Evolutionary conservation across 2,329 filamentous ascomycete species (phyloP).

Genomic region (Anthostomella pinea): DNA sequence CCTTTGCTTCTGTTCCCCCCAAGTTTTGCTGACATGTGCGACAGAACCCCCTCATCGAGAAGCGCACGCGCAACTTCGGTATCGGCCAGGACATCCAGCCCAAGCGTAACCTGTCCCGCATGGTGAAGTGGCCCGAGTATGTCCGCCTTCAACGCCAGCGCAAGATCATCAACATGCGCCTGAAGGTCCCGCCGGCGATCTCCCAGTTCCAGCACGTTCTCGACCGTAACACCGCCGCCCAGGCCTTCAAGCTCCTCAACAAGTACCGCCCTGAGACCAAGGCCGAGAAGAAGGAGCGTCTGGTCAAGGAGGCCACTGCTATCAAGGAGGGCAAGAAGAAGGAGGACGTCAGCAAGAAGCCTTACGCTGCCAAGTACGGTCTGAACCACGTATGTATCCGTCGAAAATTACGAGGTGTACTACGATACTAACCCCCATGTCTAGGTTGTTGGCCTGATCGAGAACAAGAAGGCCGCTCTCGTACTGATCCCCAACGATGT

Average conservation of each 20-base stretch:
- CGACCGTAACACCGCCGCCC: conserved; percentile 93
- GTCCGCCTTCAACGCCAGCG: conserved; percentile 92
- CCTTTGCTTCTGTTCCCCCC: conserved; percentile 2
- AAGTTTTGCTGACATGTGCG: conserved; percentile 19
- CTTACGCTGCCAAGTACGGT: conserved; percentile 98
- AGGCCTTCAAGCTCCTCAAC: conserved; percentile 99
- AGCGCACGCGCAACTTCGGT: conserved; percentile 94
- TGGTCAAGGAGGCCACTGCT: conserved; percentile 96
- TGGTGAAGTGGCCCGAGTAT: conserved; percentile 99
- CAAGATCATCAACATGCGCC: conserved; percentile 96
- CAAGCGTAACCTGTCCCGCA: conserved; percentile 89
- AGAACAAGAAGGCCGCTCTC: conserved; percentile 99
- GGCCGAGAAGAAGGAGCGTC: conserved; percentile 99
- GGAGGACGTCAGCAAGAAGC: conserved; percentile 99
- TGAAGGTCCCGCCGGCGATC: conserved; percentile 97
- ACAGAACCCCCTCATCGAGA: conserved; percentile 99
- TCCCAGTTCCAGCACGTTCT: conserved; percentile 97
- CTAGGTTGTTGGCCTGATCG: conserved; percentile 90
- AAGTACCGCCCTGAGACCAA: conserved; percentile 99
- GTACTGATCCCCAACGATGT: conserved; percentile 99
- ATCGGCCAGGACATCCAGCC: conserved; percentile 99
- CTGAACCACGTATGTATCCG: conserved; percentile 99
- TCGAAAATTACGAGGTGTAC: no score
- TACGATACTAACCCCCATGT: no score
- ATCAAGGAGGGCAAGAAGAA: conserved; percentile 99